Evolutionary conservation across 306 rosid species (phyloP), one percentile per base, ranked within the genome.

Genomic region (Trifolium dubium): DNA sequence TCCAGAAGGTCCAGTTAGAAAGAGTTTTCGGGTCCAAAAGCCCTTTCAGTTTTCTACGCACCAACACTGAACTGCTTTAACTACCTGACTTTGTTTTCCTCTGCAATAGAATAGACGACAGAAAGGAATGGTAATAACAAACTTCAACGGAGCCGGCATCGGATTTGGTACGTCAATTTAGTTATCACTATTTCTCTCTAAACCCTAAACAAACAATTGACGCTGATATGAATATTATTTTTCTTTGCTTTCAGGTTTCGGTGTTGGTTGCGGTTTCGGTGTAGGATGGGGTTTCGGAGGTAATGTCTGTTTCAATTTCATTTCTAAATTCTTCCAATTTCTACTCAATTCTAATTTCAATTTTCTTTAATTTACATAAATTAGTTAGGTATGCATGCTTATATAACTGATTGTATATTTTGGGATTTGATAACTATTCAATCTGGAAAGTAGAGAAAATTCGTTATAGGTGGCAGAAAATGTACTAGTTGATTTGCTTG

Each of bases 201-300:
- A 18, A 55, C 59, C 30, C 69, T 13, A 44, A 43, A 43, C 53
- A 32, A 41, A 41, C 53, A 29, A 60, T 34, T 14, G 37, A 28
- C 59, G 4, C 44, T 23, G 23, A 23, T 23, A 23, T 23, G 23
- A 43, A 6, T 64, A 47, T 46, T 41, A 18, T 0, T 10, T 35
- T 7, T 71, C 11, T 35, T 7, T 71, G 11, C 56, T 60, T 83
- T 12, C 79, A 94, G 97, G 99, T 77, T 94, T 94, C 55, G 99
- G 99, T 8, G 73, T 86, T 41, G 99, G 99, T 61, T 94, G 99
- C 80, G 97, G 99, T 4, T 94, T 94, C 77, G 96, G 97, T 47
- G 78, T 92, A 4, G 99, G 99, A 60, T 94, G 97, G 97, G 97
- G 99, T 62, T 94, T 94, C 85, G 99, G 99, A 88, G 99, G 97